These are phyloP conservation scores for Garcia nutans DNA, from an alignment of 345 rosid species.

Conservation along the genomic window DNA sequence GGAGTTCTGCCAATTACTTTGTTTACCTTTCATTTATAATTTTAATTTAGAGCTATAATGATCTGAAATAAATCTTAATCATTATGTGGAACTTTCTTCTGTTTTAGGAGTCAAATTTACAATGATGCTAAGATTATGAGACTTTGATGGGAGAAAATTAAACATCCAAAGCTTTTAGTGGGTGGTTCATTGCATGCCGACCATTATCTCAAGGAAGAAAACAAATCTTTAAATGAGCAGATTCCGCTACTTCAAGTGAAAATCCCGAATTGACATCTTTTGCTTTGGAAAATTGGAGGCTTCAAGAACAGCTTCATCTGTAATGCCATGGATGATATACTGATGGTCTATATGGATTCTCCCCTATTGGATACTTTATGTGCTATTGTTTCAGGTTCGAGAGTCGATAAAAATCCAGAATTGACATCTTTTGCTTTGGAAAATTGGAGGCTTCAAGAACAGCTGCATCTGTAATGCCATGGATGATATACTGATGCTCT, in stretches of 20 bases:
- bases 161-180: conserved; percentile 50
- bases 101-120: no score
- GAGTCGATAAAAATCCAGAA: conserved; percentile 18
- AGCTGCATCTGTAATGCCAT: conserved; percentile 57
- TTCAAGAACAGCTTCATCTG: conserved; percentile 64
- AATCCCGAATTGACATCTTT: conserved; percentile 54
- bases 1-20: background rate
- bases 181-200: conserved; percentile 50
- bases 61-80: background rate
- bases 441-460: conserved; percentile 63
- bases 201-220: conserved; percentile 59
- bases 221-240: conserved; percentile 55
- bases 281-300: conserved; percentile 64
- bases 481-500: conserved; percentile 20
- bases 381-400: no score
- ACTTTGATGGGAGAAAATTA: conserved; percentile 48
- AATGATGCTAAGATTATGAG: conserved; percentile 49
- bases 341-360: conserved; percentile 8
- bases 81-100: no score
- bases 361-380: no score
- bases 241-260: conserved; percentile 58
- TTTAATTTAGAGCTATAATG: background rate
- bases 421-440: conserved; percentile 55
- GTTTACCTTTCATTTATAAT: background rate
- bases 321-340: conserved; percentile 33